These are phyloP conservation scores for Sclerotinia spermophila DNA, from an alignment of 2,329 filamentous ascomycete genomes.

Conservation along the genomic window DNA sequence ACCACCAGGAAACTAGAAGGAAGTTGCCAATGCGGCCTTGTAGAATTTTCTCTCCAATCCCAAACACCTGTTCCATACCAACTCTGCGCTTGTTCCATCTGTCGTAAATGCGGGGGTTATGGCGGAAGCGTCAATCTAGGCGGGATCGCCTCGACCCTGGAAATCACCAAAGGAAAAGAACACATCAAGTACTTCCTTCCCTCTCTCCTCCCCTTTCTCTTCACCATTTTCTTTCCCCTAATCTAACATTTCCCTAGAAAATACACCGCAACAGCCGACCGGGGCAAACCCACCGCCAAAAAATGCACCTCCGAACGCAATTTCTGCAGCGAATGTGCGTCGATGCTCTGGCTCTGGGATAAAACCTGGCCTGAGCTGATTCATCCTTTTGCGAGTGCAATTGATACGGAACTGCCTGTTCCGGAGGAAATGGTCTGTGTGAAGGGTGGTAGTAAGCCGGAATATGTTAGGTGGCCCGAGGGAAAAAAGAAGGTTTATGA, in stretches of 20 bases:
- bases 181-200: slow-evolving; percentile 42
- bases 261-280: slow-evolving; percentile 44
- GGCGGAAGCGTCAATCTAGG: slow-evolving; percentile 46
- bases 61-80: slow-evolving; percentile 47
- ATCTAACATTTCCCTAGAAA: slow-evolving; percentile 36
- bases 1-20: slow-evolving; percentile 44
- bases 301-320: slow-evolving; percentile 43
- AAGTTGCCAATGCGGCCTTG: slow-evolving; percentile 47
- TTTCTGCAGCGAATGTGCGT: slow-evolving; percentile 46
- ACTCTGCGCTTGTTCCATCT: slow-evolving; percentile 48
- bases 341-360: slow-evolving; percentile 48
- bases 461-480: slow-evolving; percentile 46
- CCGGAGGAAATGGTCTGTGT: slow-evolving; percentile 48
- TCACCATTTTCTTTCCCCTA: neutral
- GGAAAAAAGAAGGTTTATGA: slow-evolving; percentile 44
- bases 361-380: slow-evolving; percentile 46
- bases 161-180: slow-evolving; percentile 42
- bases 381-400: slow-evolving; percentile 48
- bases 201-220: neutral
- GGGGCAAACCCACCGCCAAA: slow-evolving; percentile 40
- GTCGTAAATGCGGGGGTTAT: slow-evolving; percentile 46
- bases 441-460: slow-evolving; percentile 43
- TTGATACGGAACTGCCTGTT: slow-evolving; percentile 45
- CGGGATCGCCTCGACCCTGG: slow-evolving; percentile 42
- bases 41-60: slow-evolving; percentile 46